These are phyloP conservation scores for Hanseniaspora lachancei DNA, from an alignment of 805 yeast genomes.

Conservation along the genomic window DNA sequence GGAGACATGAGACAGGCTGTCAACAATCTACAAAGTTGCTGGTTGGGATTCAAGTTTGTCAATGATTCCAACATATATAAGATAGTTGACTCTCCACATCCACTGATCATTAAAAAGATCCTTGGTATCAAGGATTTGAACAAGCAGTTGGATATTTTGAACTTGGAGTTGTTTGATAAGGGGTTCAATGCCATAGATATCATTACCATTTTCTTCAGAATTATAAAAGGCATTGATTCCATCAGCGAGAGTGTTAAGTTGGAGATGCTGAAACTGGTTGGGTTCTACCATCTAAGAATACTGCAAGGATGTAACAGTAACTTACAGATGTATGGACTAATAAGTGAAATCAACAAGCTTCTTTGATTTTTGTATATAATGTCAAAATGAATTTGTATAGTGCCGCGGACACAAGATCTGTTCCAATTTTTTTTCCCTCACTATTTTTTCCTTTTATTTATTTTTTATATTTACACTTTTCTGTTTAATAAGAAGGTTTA, in stretches of 20 bases:
- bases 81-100: conserved; percentile 94
- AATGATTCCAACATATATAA: conserved; percentile 85
- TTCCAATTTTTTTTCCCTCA: too few relatives aligned
- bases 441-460: too few relatives aligned
- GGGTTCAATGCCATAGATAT: conserved; percentile 93
- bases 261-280: conserved; percentile 73
- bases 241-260: conserved; percentile 57
- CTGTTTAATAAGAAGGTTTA: too few relatives aligned
- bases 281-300: conserved; percentile 81
- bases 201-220: conserved; percentile 79
- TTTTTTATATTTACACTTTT: too few relatives aligned
- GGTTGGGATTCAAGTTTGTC: conserved; percentile 86
- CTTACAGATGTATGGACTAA: conserved; percentile 71
- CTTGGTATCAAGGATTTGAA: conserved; percentile 47
- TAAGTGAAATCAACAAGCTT: conserved; percentile 39
- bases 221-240: conserved; percentile 48
- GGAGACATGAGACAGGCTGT: conserved; percentile 99
- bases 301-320: conserved; percentile 86
- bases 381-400: too few relatives aligned
- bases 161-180: conserved; percentile 60
- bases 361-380: background rate
- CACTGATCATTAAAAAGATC: conserved; percentile 65
- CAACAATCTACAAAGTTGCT: conserved; percentile 85
- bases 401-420: too few relatives aligned
- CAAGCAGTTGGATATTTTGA: conserved; percentile 47